phyloP scores from a whole-genome alignment of 164 flowering plant genomes.

The Berberis vulgaris region DNA sequence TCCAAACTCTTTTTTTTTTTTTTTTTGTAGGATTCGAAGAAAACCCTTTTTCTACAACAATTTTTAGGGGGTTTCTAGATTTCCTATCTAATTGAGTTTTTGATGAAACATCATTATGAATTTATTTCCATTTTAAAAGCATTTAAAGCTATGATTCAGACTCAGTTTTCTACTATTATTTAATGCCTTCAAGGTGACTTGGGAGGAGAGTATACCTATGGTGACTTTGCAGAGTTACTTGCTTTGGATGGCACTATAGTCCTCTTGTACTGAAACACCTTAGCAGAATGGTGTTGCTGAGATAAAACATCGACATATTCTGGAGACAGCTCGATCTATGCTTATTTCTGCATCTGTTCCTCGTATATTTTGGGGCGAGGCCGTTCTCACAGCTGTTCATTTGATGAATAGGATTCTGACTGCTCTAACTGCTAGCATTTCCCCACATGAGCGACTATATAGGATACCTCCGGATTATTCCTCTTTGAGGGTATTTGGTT shows the following conservation, averaged over 20 bases:
- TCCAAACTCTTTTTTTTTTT: too few relatives aligned
- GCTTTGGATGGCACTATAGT: conserved; percentile 5
- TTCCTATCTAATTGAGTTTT: not conserved
- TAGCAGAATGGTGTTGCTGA: conserved; percentile 3
- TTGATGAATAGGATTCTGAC: conserved; percentile 10
- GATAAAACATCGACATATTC: conserved; percentile 3
- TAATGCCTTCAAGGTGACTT: not conserved
- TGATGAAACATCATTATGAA: not conserved
- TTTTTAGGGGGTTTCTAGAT: not conserved
- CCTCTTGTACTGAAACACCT: conserved; percentile 4
- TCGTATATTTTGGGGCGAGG: conserved; percentile 15
- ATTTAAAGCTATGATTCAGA: not conserved
- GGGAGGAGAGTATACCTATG: conserved; percentile 1
- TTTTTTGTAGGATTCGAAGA: too few relatives aligned
- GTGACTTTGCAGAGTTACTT: not conserved
- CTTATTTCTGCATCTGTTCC: not conserved
- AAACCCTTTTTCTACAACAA: too few relatives aligned
- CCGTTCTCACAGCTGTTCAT: conserved; percentile 5
- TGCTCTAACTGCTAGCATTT: not conserved
- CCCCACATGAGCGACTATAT: conserved; percentile 13
- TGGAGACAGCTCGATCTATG: not conserved
- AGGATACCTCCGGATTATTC: conserved; percentile 1
- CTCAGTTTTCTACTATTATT: not conserved
- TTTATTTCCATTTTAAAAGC: not conserved
- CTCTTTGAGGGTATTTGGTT: conserved; percentile 12